Base-by-base conservation (phyloP, 2,329 filamentous ascomycete species). In the Alternaria tenuissima region DNA sequence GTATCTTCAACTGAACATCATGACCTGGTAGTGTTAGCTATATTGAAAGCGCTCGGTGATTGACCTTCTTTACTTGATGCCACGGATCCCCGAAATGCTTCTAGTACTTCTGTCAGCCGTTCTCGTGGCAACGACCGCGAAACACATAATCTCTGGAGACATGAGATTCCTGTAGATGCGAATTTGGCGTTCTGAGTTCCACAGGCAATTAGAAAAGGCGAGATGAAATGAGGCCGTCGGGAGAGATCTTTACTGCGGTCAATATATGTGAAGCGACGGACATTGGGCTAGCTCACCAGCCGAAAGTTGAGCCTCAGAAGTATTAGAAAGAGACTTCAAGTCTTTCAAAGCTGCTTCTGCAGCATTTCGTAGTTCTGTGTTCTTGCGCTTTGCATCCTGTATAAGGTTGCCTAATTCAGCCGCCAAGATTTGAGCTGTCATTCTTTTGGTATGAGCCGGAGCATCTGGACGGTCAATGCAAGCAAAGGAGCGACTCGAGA, bases 331-430 rank as follows among this genome's bases (percentile, higher is more conserved):
- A 52, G 85, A 84, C 79, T 91, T 97, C 62, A 99, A 85, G 69
- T 98, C 95, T 67, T 93, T 91, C 22, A 98, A 84, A 14, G 95
- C 96, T 80, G 94, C 96, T 76, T 99, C 95, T 28, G 95, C 93
- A 52, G 95, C 93, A 85, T 91, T 91, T 82, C 91, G 89, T 54
- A 99, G 85, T 73, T 98, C 95, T 69, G 91, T 88, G 79, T 97
- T 91, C 81, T 96, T 98, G 73, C 94, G 88, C 81, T 96, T 98
- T 77, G 94, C 95, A 83, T 99, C 95, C 80, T 96, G 92, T 72
- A 97, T 90, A 78, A 97, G 88, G 81, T 92, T 96, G 74, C 90
- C 88, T 78, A 97, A 87, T 86, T 97, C 94, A 59, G 91, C 89
- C 75, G 90, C 89, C 73, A 97, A 86, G 74, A 97, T 89, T 86